Evolutionary conservation across 2,329 filamentous ascomycete genomes (phyloP).

Genomic region (Sphaerostilbella broomeana): DNA sequence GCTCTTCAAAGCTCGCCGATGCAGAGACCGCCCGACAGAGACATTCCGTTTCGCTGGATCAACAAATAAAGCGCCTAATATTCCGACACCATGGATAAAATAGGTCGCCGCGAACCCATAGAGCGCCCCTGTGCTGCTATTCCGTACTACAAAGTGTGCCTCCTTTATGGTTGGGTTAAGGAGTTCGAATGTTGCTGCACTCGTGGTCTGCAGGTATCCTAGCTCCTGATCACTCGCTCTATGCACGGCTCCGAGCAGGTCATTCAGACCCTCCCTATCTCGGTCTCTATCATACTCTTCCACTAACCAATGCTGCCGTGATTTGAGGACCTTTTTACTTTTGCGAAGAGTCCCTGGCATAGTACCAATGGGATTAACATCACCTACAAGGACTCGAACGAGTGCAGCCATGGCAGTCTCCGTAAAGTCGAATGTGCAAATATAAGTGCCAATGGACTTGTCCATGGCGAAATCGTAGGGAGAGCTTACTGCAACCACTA

Average conservation of each 20-base stretch:
- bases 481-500: conserved; percentile 89
- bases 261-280: conserved; percentile 66
- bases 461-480: conserved; percentile 97
- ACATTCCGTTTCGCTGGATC: conserved; percentile 80
- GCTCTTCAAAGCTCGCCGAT: conserved; percentile 74
- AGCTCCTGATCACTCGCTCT: conserved; percentile 60
- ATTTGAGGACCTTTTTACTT: conserved; percentile 79
- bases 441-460: conserved; percentile 79
- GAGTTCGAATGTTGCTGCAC: conserved; percentile 69
- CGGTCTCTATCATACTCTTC: conserved; percentile 78
- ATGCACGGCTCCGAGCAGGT: conserved; percentile 64
- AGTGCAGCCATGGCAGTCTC: conserved; percentile 83
- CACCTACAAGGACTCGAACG: conserved; percentile 77
- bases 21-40: conserved; percentile 83
- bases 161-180: conserved; percentile 66
- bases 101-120: conserved; percentile 94
- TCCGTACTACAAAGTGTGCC: conserved; percentile 84
- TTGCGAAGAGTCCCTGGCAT: conserved; percentile 72
- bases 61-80: conserved; percentile 82
- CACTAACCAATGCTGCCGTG: conserved; percentile 91
- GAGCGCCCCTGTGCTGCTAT: conserved; percentile 82
- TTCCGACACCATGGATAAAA: conserved; percentile 63
- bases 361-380: conserved; percentile 53
- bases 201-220: conserved; percentile 62
- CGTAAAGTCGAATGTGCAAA: conserved; percentile 95